phyloP scores from a whole-genome alignment of 805 yeast species.

The Candida khao-thaluensis region DNA sequence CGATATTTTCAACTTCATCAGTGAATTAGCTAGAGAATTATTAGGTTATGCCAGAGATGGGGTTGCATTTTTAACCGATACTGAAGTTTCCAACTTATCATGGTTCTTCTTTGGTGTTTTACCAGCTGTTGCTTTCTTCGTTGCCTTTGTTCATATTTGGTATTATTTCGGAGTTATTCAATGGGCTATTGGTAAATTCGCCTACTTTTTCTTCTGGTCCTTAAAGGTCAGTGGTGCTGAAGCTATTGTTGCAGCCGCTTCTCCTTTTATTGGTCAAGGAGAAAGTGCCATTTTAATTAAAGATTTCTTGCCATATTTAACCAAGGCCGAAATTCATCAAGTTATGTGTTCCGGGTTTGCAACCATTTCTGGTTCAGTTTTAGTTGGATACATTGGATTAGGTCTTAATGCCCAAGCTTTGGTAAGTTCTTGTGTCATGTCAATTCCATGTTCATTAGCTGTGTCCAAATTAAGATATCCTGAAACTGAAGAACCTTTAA shows the following conservation, averaged over 20 bases:
- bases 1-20: slow-evolving; percentile 60
- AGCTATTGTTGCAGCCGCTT: slow-evolving; percentile 63
- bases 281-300: slow-evolving; percentile 62
- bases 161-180: slow-evolving; percentile 59
- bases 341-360: slow-evolving; percentile 63
- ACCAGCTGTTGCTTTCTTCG: slow-evolving; percentile 64
- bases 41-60: slow-evolving; percentile 59
- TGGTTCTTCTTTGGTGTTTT: slow-evolving; percentile 58
- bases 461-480: slow-evolving; percentile 60
- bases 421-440: slow-evolving; percentile 68
- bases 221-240: slow-evolving; percentile 62
- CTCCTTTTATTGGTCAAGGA: slow-evolving; percentile 67
- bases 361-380: slow-evolving; percentile 62
- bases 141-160: slow-evolving; percentile 60
- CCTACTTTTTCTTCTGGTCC: slow-evolving; percentile 58
- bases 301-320: slow-evolving; percentile 56
- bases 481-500: slow-evolving; percentile 54
- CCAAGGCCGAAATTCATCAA: slow-evolving; percentile 62
- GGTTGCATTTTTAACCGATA: slow-evolving; percentile 55
- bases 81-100: slow-evolving; percentile 37
- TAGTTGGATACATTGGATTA: slow-evolving; percentile 60
- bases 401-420: slow-evolving; percentile 63
- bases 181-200: slow-evolving; percentile 58
- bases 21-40: slow-evolving; percentile 54
- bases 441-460: slow-evolving; percentile 63